These are phyloP conservation scores for Phytopythium kandeliae DNA, from an alignment of 352 stramenopile species.

Conservation along the genomic window DNA sequence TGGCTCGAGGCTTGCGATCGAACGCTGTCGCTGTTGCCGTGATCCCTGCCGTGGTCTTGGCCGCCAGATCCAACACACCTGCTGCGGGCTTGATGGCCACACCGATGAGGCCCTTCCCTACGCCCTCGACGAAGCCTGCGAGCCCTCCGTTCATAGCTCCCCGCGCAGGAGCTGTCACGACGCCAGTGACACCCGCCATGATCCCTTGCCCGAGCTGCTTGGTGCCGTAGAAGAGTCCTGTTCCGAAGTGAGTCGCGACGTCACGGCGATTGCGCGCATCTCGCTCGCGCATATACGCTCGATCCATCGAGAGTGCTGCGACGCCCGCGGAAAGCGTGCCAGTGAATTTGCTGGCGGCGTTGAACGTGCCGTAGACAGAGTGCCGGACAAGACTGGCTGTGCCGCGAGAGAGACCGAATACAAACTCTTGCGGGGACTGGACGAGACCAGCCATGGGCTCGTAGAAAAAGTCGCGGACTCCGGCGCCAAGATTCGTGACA, in stretches of 20 bases:
- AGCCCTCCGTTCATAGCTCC: conserved; percentile 88
- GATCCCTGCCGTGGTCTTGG: conserved; percentile 74
- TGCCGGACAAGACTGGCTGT: conserved; percentile 88
- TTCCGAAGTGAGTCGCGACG: conserved; percentile 81
- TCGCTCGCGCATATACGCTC: conserved; percentile 81
- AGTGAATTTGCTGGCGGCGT: conserved; percentile 91
- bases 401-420: conserved; percentile 83
- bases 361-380: conserved; percentile 90
- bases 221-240: conserved; percentile 78
- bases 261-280: conserved; percentile 74
- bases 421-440: conserved; percentile 83
- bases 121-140: conserved; percentile 84
- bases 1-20: conserved; percentile 66
- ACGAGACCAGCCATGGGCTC: conserved; percentile 85
- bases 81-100: conserved; percentile 87
- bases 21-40: conserved; percentile 80
- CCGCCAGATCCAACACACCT: conserved; percentile 77
- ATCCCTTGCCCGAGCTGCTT: conserved; percentile 91
- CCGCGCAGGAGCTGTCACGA: conserved; percentile 88
- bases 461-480: conserved; percentile 91
- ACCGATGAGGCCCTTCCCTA: conserved; percentile 84
- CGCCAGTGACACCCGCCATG: conserved; percentile 84
- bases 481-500: conserved; percentile 81
- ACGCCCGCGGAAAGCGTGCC: conserved; percentile 89
- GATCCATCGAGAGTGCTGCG: conserved; percentile 87